Percentiles rank a stretch among this genome's conserved stretches.
Evolutionary conservation across 2,329 filamentous ascomycete species (phyloP).

Genomic region (Botryosphaeria dothidea): DNA sequence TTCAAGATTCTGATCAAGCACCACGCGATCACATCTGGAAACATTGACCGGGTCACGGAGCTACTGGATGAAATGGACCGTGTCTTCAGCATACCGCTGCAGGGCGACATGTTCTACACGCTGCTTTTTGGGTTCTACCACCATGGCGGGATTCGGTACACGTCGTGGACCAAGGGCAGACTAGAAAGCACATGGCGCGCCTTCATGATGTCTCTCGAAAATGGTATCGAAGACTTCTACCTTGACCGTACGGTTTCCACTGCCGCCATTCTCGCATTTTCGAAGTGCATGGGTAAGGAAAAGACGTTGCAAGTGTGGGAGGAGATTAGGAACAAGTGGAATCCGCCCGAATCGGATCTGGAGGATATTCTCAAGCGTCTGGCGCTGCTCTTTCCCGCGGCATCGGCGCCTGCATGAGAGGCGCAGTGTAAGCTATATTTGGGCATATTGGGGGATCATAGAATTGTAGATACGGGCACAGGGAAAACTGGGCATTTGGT

Average conservation of each 20-base stretch:
- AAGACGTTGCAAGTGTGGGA: constrained; percentile 58
- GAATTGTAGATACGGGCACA: neutral
- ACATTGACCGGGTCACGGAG: constrained; percentile 69
- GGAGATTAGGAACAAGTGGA: constrained; percentile 43
- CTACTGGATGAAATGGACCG: constrained; percentile 79
- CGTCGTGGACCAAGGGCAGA: constrained; percentile 71
- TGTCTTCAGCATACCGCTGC: constrained; percentile 63
- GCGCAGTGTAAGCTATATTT: neutral
- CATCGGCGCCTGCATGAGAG: neutral
- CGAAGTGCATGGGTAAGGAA: constrained; percentile 56
- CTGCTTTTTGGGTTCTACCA: constrained; percentile 79
- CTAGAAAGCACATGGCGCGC: constrained; percentile 69
- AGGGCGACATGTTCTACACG: constrained; percentile 75
- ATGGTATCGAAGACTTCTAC: constrained; percentile 26
- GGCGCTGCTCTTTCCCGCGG: neutral
- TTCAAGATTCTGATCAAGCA: constrained; percentile 79
- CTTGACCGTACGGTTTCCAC: constrained; percentile 56
- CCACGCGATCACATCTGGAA: constrained; percentile 67
- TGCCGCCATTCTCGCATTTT: constrained; percentile 65
- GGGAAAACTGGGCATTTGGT: neutral
- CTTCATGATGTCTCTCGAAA: constrained; percentile 42
- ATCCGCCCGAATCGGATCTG: constrained; percentile 34
- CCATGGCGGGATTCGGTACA: constrained; percentile 67
- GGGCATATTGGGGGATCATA: neutral
- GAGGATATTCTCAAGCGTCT: constrained; percentile 22